Base-by-base conservation (phyloP, 148 eudicot species). In the Simmondsia chinensis region DNA sequence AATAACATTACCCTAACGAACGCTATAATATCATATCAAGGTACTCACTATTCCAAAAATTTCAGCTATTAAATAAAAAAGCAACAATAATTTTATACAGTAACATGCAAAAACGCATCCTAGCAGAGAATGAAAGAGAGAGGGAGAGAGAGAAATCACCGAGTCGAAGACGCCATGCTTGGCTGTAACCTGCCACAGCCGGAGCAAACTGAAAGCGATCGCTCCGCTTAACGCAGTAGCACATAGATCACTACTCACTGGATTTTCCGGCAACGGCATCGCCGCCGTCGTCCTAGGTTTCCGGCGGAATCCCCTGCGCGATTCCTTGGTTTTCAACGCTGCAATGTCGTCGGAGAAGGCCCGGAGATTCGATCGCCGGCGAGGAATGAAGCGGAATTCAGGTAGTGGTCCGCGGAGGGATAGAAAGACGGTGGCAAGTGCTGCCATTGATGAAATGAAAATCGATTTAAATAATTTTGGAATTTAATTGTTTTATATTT, bases 181-280 rank as follows among this genome's bases (percentile, higher is more conserved):
- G 26, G 83, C 83, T 10, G 77, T 73, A 24, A 60, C 65, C 23
- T 57, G 64, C 83, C 80, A 80, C 7, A 80, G 3, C 2, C 63
- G 63, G 22, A 80, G 80, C 43, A 73, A 0, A 9, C 68, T 43
- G 10, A 80, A 31, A 18, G 80, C 83, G 37, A 73, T 16, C 1
- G 30, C 70, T 4, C 75, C 73, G 33, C 72, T 32, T 0, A 76
- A 3, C 0, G 57, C 77, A 17, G 68, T 34, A 39, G 88, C 88
- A n/a, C 44, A 38, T 31, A 68, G 4, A 45, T 80, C 88, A 9
- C 61, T 43, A 11, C 49, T 39, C 8, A 76, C 44, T 1, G 63
- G 36, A 50, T 61, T 70, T 5, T 52, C 56, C 19, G 60, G 34
- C 41, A 77, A 59, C 72, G 68, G 49, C 14, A 20, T 36, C 7